A percentile compares a stretch with the other conserved stretches of the same genome.
These are phyloP conservation scores for Cymbopogon flexuosus DNA, from an alignment of 202 grass and related monocot genomes.

Conservation along the genomic window DNA sequence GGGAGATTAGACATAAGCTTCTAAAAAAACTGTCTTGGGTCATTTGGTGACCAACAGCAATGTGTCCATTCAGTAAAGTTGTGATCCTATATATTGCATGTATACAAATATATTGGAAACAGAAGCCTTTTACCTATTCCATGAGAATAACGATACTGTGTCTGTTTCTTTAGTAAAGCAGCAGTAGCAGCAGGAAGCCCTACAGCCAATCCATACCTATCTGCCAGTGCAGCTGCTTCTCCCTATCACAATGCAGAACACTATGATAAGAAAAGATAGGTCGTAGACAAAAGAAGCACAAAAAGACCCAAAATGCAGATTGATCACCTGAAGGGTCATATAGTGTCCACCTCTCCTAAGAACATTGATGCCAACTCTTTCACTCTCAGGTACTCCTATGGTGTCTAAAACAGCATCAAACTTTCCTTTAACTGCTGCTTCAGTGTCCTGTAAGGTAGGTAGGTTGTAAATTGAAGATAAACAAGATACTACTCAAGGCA, in stretches of 20 bases:
- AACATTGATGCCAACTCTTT: conserved; percentile 73
- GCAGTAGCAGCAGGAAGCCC: conserved; percentile 81
- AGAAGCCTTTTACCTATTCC: conserved; percentile 59
- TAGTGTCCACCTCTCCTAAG: conserved; percentile 91
- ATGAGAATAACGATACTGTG: conserved; percentile 76
- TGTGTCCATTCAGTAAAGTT: not conserved
- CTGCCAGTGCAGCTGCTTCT: conserved; percentile 79
- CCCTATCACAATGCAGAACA: conserved; percentile 42
- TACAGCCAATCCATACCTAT: conserved; percentile 72
- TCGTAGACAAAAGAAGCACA: not conserved
- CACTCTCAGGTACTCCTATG: conserved; percentile 78
- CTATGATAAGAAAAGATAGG: conserved; percentile 18
- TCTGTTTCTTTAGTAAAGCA: conserved; percentile 78
- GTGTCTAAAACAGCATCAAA: conserved; percentile 95
- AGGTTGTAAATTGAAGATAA: conserved; percentile 15
- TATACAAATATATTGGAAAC: conserved; percentile 1
- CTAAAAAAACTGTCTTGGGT: not conserved
- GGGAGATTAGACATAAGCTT: not conserved
- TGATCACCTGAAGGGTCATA: conserved; percentile 95
- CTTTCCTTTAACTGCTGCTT: conserved; percentile 62
- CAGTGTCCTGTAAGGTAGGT: conserved; percentile 64
- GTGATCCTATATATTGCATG: not conserved
- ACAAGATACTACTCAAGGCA: not conserved
- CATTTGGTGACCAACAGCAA: not conserved
- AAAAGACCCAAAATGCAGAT: conserved; percentile 4